These are phyloP conservation scores for Comarum palustre DNA, from an alignment of 306 rosid species.

Conservation along the genomic window DNA sequence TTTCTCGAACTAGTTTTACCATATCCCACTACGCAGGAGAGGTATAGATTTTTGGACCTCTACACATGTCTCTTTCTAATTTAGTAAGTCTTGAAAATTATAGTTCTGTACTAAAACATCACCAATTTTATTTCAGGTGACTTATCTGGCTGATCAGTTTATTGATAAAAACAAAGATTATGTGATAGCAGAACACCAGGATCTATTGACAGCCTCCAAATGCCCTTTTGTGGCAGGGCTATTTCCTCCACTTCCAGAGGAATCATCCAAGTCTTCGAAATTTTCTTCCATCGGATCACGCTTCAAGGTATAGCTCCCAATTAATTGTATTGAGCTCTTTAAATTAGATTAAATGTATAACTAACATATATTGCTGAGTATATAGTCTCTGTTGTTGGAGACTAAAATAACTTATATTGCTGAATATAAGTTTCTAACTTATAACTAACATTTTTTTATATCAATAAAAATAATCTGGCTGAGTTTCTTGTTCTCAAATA, in stretches of 20 bases:
- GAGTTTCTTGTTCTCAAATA: slow-evolving; percentile 20
- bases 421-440: neutral
- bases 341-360: slow-evolving; percentile 8
- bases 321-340: slow-evolving; percentile 11
- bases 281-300: slow-evolving; percentile 98
- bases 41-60: slow-evolving; percentile 48
- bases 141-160: slow-evolving; percentile 86
- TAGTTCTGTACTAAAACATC: slow-evolving; percentile 23
- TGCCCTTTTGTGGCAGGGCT: slow-evolving; percentile 83
- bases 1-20: slow-evolving; percentile 93
- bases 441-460: neutral
- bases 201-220: slow-evolving; percentile 75
- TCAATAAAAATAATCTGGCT: neutral
- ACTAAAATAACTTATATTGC: slow-evolving; percentile 10
- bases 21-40: slow-evolving; percentile 98
- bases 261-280: slow-evolving; percentile 87
- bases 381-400: too few species aligned
- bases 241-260: slow-evolving; percentile 85
- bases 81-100: slow-evolving; percentile 15
- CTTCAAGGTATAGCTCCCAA: slow-evolving; percentile 59
- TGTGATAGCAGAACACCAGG: slow-evolving; percentile 98
- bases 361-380: neutral
- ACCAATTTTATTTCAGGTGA: slow-evolving; percentile 54
- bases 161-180: slow-evolving; percentile 99
- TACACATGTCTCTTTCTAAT: slow-evolving; percentile 25